Evolutionary conservation across 257 asterid species (phyloP).

Genomic region (Coffea eugenioides): DNA sequence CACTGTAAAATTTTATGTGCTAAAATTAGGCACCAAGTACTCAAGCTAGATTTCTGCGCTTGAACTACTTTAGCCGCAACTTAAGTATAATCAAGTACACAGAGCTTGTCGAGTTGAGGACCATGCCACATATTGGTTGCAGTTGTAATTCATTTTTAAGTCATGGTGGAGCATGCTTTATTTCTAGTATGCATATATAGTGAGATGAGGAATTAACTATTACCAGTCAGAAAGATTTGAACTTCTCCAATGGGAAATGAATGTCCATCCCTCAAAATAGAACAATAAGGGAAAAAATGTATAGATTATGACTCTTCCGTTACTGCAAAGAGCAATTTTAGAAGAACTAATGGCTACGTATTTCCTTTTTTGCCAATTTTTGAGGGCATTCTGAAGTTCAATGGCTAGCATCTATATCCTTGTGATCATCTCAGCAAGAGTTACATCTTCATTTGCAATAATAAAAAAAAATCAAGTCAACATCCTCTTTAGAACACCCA

Average conservation of each 20-base stretch:
- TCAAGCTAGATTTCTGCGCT: not conserved
- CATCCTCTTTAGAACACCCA: not conserved
- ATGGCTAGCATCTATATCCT: not conserved
- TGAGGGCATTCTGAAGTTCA: not conserved
- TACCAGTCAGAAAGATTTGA: not conserved
- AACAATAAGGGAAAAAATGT: not conserved
- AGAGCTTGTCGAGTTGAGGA: not conserved
- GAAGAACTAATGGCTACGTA: not conserved
- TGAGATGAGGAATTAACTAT: no score
- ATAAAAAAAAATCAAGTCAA: not conserved
- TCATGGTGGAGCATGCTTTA: no score
- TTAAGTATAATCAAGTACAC: not conserved
- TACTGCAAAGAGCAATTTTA: not conserved
- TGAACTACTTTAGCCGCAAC: not conserved
- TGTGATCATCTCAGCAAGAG: not conserved
- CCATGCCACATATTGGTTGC: not conserved
- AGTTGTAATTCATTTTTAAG: no score
- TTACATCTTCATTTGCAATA: not conserved
- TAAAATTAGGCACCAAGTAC: not conserved
- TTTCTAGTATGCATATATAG: no score
- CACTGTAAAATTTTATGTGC: not conserved
- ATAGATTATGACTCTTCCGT: not conserved
- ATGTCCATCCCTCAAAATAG: not conserved
- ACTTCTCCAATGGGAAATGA: not conserved
- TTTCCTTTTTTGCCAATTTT: not conserved